Conservation (phyloP, 176 grass and related monocot species). For the Musa schizocarpa region DNA sequence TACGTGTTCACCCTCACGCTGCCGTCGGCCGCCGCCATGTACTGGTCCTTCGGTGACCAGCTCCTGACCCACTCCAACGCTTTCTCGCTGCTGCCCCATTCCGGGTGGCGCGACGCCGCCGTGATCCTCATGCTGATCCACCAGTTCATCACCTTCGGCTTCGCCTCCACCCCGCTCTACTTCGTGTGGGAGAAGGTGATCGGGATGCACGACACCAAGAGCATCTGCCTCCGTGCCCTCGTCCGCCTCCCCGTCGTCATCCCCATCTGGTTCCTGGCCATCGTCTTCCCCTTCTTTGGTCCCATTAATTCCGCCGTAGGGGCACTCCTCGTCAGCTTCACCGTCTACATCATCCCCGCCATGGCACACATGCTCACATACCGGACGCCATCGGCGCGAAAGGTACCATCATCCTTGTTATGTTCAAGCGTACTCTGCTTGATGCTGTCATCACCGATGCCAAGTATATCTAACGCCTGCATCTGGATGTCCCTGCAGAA, state of each 20-base stretch:
- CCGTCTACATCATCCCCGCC: slow-evolving; percentile 21
- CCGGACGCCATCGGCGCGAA: slow-evolving; percentile 28
- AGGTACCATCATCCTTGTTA: slow-evolving; percentile 20
- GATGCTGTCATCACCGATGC: too few species aligned
- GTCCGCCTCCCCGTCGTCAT: slow-evolving; percentile 16
- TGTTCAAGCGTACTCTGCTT: too few species aligned
- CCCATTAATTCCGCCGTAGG: slow-evolving; percentile 22
- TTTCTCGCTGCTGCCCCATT: slow-evolving; percentile 46
- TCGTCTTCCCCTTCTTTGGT: slow-evolving; percentile 21
- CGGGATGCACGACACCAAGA: slow-evolving; percentile 41
- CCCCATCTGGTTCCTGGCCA: slow-evolving; percentile 26
- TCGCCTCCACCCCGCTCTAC: slow-evolving; percentile 76
- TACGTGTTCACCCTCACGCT: slow-evolving; percentile 77
- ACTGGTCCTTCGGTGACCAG: slow-evolving; percentile 67
- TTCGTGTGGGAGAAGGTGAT: slow-evolving; percentile 84
- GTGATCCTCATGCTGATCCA: slow-evolving; percentile 69
- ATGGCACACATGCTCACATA: slow-evolving; percentile 16
- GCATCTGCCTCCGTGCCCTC: slow-evolving; percentile 24
- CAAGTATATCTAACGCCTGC: too few species aligned
- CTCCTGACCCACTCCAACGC: slow-evolving; percentile 64
- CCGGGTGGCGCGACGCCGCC: slow-evolving; percentile 47
- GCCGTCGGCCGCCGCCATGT: slow-evolving; percentile 52
- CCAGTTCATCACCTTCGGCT: slow-evolving; percentile 94
- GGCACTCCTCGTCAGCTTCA: slow-evolving; percentile 22
- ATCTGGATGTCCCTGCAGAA: slow-evolving; percentile 30